Percentiles rank a stretch among this genome's conserved stretches.
phyloP scores from a whole-genome alignment of 495 filamentous ascomycete species.

The Lasiosphaeria hispida region DNA sequence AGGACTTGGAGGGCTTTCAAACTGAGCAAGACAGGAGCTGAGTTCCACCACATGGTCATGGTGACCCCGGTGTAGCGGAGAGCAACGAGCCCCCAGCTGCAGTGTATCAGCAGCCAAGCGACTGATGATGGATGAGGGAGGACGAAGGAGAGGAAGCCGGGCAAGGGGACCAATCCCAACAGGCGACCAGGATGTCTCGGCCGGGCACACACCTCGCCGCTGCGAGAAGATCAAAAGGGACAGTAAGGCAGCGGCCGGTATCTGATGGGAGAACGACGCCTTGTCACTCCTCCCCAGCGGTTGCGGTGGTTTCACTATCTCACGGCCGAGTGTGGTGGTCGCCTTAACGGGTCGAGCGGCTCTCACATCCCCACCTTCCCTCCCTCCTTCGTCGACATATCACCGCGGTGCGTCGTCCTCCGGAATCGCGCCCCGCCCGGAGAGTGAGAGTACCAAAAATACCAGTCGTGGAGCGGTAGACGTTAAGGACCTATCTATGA shows the following conservation, averaged over 20 bases:
- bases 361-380: constrained; percentile 8
- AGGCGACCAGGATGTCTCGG: too few relatives aligned
- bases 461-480: not conserved
- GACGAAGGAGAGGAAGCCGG: not conserved
- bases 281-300: not conserved
- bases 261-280: constrained; percentile 7
- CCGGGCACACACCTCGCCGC: not conserved
- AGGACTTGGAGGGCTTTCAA: constrained; percentile 1
- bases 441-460: too few relatives aligned
- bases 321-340: constrained; percentile 10
- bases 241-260: not conserved
- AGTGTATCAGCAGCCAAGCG: constrained; percentile 4
- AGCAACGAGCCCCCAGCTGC: not conserved
- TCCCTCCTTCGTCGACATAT: constrained; percentile 9
- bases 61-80: constrained; percentile 2
- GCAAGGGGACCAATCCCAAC: not conserved
- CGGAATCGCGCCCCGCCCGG: not conserved
- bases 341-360: constrained; percentile 9
- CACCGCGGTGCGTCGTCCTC: constrained; percentile 11
- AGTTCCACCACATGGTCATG: constrained; percentile 7
- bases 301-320: constrained; percentile 6
- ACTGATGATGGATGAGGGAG: not conserved
- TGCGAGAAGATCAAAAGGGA: constrained; percentile 4
- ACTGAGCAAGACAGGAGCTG: constrained; percentile 4
- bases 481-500: not conserved